These are phyloP conservation scores for Geotrichum klebahnii DNA, from an alignment of 1,139 yeast species.

Conservation along the genomic window DNA sequence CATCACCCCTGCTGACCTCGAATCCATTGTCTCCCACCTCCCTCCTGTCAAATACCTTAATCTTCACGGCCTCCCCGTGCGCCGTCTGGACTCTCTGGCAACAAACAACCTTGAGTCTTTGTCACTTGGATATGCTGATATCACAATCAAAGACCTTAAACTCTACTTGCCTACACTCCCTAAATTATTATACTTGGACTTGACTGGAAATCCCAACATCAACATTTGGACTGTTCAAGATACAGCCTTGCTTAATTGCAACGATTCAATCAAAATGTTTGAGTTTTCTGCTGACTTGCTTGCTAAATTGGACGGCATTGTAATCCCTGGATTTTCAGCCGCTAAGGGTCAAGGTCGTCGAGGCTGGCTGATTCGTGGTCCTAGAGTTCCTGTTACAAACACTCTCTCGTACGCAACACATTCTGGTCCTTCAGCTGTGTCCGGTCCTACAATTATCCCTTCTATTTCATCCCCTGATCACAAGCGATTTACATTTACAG, in stretches of 20 bases:
- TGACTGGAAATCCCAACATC: constrained; percentile 49
- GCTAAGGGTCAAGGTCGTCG: constrained; percentile 71
- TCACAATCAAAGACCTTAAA: constrained; percentile 50
- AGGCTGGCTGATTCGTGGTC: constrained; percentile 67
- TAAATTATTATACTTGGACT: constrained; percentile 44
- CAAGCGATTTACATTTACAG: constrained; percentile 31
- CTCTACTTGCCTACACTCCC: constrained; percentile 45
- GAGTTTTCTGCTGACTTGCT: constrained; percentile 41
- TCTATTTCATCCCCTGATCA: constrained; percentile 20
- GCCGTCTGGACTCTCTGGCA: constrained; percentile 49
- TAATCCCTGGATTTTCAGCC: constrained; percentile 38
- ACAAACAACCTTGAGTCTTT: constrained; percentile 51
- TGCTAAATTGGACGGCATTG: constrained; percentile 32
- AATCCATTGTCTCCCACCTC: constrained; percentile 44
- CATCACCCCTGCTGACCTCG: constrained; percentile 46
- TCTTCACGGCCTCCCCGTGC: constrained; percentile 69
- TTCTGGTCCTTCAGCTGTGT: constrained; percentile 16
- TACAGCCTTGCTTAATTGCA: constrained; percentile 42
- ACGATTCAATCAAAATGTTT: constrained; percentile 40
- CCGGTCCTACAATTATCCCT: constrained; percentile 11
- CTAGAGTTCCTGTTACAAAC: constrained; percentile 12
- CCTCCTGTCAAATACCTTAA: constrained; percentile 55
- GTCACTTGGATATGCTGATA: constrained; percentile 54
- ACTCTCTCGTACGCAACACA: constrained; percentile 24
- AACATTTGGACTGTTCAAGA: constrained; percentile 54